Evolutionary conservation across 1,284 basidiomycete species (phyloP).

Genomic region (Coriolopsis trogii): DNA sequence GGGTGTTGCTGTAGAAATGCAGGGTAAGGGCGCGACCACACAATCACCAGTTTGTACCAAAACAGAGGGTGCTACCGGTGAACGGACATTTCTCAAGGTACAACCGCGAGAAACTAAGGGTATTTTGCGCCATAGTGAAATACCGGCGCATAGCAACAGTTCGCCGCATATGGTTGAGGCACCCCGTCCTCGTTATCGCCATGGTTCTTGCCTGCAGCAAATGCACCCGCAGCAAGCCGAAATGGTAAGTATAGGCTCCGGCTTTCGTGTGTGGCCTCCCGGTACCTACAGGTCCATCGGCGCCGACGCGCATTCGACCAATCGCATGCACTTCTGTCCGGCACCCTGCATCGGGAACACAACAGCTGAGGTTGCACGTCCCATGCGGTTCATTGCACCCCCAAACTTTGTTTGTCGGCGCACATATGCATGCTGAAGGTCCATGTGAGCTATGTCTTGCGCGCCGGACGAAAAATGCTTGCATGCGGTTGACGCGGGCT

Average conservation of each 20-base stretch:
- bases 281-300: neutral
- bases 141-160: slow-evolving; percentile 3
- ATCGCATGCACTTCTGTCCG: neutral
- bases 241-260: neutral
- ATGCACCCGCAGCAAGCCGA: neutral
- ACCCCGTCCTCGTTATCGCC: neutral
- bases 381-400: slow-evolving; percentile 4
- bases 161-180: neutral
- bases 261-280: neutral
- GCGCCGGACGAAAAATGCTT: neutral
- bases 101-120: too few relatives aligned
- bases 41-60: too few relatives aligned
- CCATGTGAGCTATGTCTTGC: slow-evolving; percentile 5
- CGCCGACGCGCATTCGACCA: neutral
- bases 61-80: too few relatives aligned
- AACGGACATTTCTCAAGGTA: too few relatives aligned
- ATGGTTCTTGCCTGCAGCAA: too few relatives aligned
- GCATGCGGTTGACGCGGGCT: slow-evolving; percentile 7
- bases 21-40: too few relatives aligned
- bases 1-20: too few relatives aligned
- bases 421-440: neutral
- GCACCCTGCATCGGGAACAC: neutral
- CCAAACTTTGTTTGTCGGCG: slow-evolving; percentile 1
- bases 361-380: neutral
- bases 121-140: too few relatives aligned